Conservation (phyloP, 2,329 filamentous ascomycete genomes). For the Verticillium albo-atrum region DNA sequence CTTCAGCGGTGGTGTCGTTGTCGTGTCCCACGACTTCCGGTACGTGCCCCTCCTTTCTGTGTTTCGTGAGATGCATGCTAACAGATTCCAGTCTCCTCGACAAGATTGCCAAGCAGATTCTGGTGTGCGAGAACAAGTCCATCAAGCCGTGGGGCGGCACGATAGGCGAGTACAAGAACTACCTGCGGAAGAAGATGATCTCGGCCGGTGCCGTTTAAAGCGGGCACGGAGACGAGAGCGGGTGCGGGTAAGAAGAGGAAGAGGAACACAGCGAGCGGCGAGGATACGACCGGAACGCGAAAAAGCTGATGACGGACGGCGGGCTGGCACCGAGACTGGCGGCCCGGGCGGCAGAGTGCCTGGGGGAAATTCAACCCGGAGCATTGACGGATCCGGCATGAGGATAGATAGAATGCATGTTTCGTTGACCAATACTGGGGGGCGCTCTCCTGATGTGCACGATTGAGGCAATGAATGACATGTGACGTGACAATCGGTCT, state of each 20-base stretch:
- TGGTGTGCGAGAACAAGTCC: conserved; percentile 98
- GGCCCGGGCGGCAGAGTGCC: neutral
- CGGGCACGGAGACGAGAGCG: conserved; percentile 14
- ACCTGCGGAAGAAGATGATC: conserved; percentile 99
- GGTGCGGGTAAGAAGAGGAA: neutral
- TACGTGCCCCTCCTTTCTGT: conserved; percentile 41
- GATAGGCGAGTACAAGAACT: conserved; percentile 96
- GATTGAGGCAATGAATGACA: no score
- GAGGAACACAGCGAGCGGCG: neutral
- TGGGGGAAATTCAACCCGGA: neutral
- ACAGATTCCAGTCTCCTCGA: conserved; percentile 70
- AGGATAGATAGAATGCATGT: conserved; percentile 2
- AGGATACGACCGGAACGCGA: neutral
- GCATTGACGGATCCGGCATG: neutral
- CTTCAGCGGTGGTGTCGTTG: conserved; percentile 92
- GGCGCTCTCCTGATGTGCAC: neutral
- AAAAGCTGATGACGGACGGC: neutral
- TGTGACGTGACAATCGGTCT: no score
- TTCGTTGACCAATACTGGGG: neutral
- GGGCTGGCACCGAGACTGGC: neutral
- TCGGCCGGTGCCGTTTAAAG: conserved; percentile 75
- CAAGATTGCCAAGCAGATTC: conserved; percentile 99
- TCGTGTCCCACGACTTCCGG: conserved; percentile 99
- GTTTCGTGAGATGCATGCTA: conserved; percentile 9
- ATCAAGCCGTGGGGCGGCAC: conserved; percentile 83